Evolutionary conservation across 352 stramenopile genomes (phyloP), one percentile per base, ranked within the genome.

Genomic region (Pseudoperonospora humuli): DNA sequence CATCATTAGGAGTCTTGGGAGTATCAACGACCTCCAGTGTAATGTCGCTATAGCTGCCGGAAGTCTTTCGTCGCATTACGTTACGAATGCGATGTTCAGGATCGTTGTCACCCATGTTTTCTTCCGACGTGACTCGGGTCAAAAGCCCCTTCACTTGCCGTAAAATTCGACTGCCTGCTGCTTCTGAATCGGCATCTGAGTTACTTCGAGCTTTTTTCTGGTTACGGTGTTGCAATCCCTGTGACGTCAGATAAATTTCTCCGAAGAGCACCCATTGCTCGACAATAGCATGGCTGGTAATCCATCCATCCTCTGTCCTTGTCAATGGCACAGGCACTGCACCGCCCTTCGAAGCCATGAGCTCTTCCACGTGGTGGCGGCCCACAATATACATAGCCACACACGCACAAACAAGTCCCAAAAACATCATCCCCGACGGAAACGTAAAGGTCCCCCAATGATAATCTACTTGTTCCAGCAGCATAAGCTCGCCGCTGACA

Each of bases 251-350:
- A 28, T 78, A 73, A 27, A 92, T 70, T 31, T 89, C 72, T 19
- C 79, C 79, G 18, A 92, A 82, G 14, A 92, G 69, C 47, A 87
- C 79, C 79, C 79, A 92, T 44, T 86, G 72, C 54, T 92, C 79
- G 5, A 79, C 66, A 7, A 88, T 65, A 0, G 79, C 79, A 48
- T 87, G 77, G 29, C 65, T 81, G 5, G 79, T 92, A 56, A 92
- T 86, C 79, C 79, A 92, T 1, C 76, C 79, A 29, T 85, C 64
- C 14, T 50, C 76, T 21, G 79, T 92, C 5, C 75, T 64, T 34
- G 76, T 89, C 5, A 92, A 56, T 18, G 79, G 76, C 38, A 92
- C 79, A 7, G 79, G 79, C 8, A 92, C 70, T 1, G 79, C 79
- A 13, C 79, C 79, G 1, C 79, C 79, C 25, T 81, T 81, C 8